These are phyloP conservation scores for Rhizophora apiculata DNA, from an alignment of 345 rosid species.

Conservation along the genomic window DNA sequence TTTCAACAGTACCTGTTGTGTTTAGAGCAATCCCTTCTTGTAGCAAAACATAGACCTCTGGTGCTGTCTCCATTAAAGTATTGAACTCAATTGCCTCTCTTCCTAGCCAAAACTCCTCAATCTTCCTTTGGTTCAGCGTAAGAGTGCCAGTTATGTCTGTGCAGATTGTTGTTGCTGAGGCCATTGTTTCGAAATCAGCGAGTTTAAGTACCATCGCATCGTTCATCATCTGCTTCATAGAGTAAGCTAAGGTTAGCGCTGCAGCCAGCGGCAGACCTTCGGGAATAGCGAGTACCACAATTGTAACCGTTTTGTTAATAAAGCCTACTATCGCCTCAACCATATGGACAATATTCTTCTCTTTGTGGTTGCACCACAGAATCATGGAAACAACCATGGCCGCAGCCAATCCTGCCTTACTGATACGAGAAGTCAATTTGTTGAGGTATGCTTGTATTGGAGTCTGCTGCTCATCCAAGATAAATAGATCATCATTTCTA, in stretches of 20 bases:
- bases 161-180: constrained; percentile 52
- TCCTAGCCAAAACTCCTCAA: constrained; percentile 35
- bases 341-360: constrained; percentile 19
- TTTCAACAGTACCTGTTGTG: constrained; percentile 32
- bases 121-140: constrained; percentile 42
- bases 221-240: constrained; percentile 51
- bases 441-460: constrained; percentile 43
- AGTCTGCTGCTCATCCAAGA: constrained; percentile 35
- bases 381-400: constrained; percentile 24
- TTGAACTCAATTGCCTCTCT: constrained; percentile 24
- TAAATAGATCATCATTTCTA: background rate
- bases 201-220: constrained; percentile 46
- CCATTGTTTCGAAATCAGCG: constrained; percentile 57
- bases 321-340: constrained; percentile 32
- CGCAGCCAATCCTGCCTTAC: constrained; percentile 39
- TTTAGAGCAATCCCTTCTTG: constrained; percentile 48
- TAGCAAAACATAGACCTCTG: constrained; percentile 24
- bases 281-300: constrained; percentile 39
- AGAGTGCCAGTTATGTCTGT: constrained; percentile 53
- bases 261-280: constrained; percentile 46
- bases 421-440: constrained; percentile 34
- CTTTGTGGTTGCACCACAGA: constrained; percentile 19
- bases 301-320: constrained; percentile 33
- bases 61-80: constrained; percentile 25
- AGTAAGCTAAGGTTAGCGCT: constrained; percentile 39